Evolutionary conservation across 345 rosid species (phyloP), one percentile per base, ranked within the genome.

Genomic region (Hypericum perforatum): DNA sequence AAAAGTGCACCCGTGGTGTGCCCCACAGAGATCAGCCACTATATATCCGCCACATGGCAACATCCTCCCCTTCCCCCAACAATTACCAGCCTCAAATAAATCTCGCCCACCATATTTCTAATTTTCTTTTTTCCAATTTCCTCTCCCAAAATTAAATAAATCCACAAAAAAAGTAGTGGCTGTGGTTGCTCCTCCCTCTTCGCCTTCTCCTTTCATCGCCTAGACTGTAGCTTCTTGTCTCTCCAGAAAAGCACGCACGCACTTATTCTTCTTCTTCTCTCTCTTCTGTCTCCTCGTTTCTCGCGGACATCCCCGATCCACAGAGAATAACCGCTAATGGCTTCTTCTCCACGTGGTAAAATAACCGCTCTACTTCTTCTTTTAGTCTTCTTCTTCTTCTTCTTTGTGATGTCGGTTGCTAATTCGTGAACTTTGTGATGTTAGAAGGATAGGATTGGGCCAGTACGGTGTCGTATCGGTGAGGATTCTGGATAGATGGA

Each of bases 401-500:
- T 22, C 32, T 1, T 22, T 22, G 32, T 22, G 32, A 22, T 22
- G 32, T 22, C 32, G 32, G 32, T 22, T 22, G 32, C 32, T 22
- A 22, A 59, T 40, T 60, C 32, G 32, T 22, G 32, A 1, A 22
- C 32, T 22, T 22, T 22, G 1, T 22, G 32, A 22, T 22, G 32
- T 22, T 22, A 22, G 32, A 22, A 22, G 54, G 54, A 45, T 71
- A 81, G 94, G 80, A 79, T 69, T 68, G 58, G 80, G 80, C 64
- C 60, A 54, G 73, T 60, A 65, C 78, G 64, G 68, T 74, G 65
- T 74, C 78, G 69, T 68, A 76, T 78, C 68, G 94, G 94, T 81
- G 83, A 82, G 89, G 77, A 81, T 82, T 82, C 82, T 76, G 84
- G 65, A 60, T 65, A 69, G 66, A 72, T 74, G 80, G 69, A 72